Evolutionary conservation across 345 rosid genomes (phyloP).

Genomic region (Clausena lansium): DNA sequence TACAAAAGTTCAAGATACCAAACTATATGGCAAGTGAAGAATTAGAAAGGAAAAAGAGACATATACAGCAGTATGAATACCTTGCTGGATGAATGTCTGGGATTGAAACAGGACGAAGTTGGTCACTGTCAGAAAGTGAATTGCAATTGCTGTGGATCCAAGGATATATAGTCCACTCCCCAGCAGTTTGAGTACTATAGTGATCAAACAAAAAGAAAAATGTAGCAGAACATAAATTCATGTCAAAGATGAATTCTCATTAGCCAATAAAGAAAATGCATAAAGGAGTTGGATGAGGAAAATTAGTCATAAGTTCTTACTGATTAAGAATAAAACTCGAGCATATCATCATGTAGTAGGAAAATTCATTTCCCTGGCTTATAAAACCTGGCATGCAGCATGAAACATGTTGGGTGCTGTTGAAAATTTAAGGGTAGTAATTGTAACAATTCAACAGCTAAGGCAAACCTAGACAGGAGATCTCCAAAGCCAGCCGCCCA

Average conservation of each 20-base stretch:
- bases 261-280: background rate
- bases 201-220: conserved; percentile 13
- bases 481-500: conserved; percentile 93
- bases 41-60: background rate
- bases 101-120: conserved; percentile 71
- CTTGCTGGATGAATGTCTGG: conserved; percentile 98
- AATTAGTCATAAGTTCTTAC: conserved; percentile 42
- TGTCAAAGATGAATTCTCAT: background rate
- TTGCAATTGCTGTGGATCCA: conserved; percentile 99
- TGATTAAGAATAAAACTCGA: conserved; percentile 93
- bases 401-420: conserved; percentile 9
- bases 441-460: conserved; percentile 4
- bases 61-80: conserved; percentile 31
- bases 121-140: conserved; percentile 86
- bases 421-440: background rate
- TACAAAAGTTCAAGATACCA: background rate
- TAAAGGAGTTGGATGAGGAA: background rate
- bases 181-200: conserved; percentile 49
- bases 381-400: conserved; percentile 69
- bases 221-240: conserved; percentile 2
- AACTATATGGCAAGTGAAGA: background rate
- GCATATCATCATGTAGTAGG: conserved; percentile 99
- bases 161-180: conserved; percentile 91
- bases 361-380: conserved; percentile 98
- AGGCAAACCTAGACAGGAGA: conserved; percentile 78